Conservation (phyloP, 208 protist species). For the Leishmania mexicana region DNA sequence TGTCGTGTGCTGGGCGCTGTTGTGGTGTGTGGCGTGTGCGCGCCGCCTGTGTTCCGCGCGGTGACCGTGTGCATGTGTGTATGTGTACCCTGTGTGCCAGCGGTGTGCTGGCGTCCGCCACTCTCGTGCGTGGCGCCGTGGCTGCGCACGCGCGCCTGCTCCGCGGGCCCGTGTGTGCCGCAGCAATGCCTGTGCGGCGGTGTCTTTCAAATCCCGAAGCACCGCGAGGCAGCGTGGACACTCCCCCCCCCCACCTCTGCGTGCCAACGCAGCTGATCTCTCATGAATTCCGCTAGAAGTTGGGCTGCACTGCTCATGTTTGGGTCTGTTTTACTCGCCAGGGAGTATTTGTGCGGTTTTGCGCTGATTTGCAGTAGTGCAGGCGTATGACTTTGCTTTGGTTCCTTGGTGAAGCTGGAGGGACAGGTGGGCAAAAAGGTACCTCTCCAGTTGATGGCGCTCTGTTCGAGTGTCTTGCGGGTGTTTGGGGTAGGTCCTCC, state of each 20-base stretch:
- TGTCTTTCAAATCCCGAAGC: slow-evolving; percentile 22
- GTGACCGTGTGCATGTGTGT: slow-evolving; percentile 6
- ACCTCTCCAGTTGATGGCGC: not conserved
- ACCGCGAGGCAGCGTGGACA: slow-evolving; percentile 19
- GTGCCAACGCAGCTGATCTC: slow-evolving; percentile 29
- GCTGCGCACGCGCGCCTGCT: slow-evolving; percentile 19
- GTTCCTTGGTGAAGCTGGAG: not conserved
- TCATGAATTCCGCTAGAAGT: not conserved
- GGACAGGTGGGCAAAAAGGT: not conserved
- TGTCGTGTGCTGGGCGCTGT: slow-evolving; percentile 4
- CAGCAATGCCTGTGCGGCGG: slow-evolving; percentile 34
- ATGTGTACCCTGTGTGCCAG: not conserved
- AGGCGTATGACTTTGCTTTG: not conserved
- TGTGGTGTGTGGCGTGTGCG: slow-evolving; percentile 9
- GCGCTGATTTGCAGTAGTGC: not conserved
- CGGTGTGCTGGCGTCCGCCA: not conserved
- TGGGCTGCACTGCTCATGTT: not conserved
- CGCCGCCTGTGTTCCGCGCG: slow-evolving; percentile 9
- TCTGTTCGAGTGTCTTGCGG: not conserved
- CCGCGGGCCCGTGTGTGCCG: slow-evolving; percentile 18
- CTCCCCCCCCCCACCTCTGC: slow-evolving; percentile 19
- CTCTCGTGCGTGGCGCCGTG: slow-evolving; percentile 23
- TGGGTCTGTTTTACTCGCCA: not conserved
- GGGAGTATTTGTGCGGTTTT: not conserved
- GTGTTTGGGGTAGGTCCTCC: not conserved